Evolutionary conservation across 2,329 filamentous ascomycete genomes (phyloP), one percentile per base, ranked within the genome.

Genomic region (Paracorniculantispora psalliotae): DNA sequence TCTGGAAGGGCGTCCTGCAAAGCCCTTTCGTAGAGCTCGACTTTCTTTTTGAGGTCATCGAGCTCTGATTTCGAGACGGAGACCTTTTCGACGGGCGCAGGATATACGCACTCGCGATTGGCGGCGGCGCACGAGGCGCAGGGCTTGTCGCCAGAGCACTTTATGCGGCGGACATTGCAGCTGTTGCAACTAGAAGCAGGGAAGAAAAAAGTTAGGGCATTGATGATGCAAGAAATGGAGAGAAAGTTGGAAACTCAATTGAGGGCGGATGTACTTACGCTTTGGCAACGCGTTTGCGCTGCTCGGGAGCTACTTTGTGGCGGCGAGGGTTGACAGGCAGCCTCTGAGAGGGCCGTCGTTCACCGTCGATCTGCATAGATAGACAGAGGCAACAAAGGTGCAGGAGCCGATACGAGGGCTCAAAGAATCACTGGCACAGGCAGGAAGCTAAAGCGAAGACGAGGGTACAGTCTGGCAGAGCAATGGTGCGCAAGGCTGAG

Each of bases 151-250:
- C 79, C 79, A 13, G 78, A 80, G 67, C 79, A 82, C 63, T 79
- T 81, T 66, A 80, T 77, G 59, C 79, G 75, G 47, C 79, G 76
- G 48, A 80, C 66, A 68, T 82, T 82, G 70, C 79, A 82, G 66
- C 70, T 75, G 64, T 82, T 81, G 71, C 79, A 81, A 59, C 79
- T 81, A 60, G 19, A 26, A n/a, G 61, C n/a, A 23, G 15, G 15
- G 47, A 7, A 54, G 15, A 9, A 4, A 9, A 56, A 33, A 19
- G 1, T 60, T 51, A 50, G 51, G 9, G 12, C 8, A 47, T 51
- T 49, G 28, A 17, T 25, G 58, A 25, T 41, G 30, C 17, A 21
- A 35, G 25, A 57, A 12, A n/a, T 25, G 21, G 39, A 21, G 12
- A 4, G 5, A 35, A 21, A 53, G 30, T 26, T n/a, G n/a, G n/a